Percentiles rank a stretch among this genome's conserved stretches.
Evolutionary conservation across 306 rosid species (phyloP).

Genomic region (Glycine soja): DNA sequence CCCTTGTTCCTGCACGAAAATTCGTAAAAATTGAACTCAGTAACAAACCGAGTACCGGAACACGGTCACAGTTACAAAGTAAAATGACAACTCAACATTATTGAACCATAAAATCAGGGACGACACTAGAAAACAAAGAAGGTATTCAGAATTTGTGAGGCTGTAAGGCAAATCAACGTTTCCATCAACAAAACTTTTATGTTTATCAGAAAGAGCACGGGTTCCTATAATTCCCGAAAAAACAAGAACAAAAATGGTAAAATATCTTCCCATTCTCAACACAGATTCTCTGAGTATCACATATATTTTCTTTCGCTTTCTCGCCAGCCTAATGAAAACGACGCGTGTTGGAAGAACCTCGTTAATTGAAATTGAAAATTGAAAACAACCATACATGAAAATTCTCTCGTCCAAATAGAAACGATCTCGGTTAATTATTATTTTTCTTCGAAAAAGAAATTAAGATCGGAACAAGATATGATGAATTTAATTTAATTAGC

Average conservation of each 20-base stretch:
- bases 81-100: neutral
- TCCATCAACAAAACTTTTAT: neutral
- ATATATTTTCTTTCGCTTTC: slow-evolving; percentile 49
- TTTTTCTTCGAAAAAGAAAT: neutral
- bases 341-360: slow-evolving; percentile 44
- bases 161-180: neutral
- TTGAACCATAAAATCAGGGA: neutral
- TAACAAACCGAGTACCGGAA: slow-evolving; percentile 27
- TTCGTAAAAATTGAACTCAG: slow-evolving; percentile 29
- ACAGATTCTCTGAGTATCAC: slow-evolving; percentile 37
- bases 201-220: slow-evolving; percentile 5
- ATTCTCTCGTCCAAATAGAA: slow-evolving; percentile 1
- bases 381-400: slow-evolving; percentile 32
- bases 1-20: slow-evolving; percentile 80
- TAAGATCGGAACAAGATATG: neutral
- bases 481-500: neutral
- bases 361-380: slow-evolving; percentile 15
- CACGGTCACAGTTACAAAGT: neutral
- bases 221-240: neutral
- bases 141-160: neutral
- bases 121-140: neutral
- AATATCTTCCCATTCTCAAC: slow-evolving; percentile 31
- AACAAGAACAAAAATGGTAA: slow-evolving; percentile 24
- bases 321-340: slow-evolving; percentile 60
- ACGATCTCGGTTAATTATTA: neutral